Evolutionary conservation across 2,329 filamentous ascomycete species (phyloP).

Genomic region (Penicillium olsonii): DNA sequence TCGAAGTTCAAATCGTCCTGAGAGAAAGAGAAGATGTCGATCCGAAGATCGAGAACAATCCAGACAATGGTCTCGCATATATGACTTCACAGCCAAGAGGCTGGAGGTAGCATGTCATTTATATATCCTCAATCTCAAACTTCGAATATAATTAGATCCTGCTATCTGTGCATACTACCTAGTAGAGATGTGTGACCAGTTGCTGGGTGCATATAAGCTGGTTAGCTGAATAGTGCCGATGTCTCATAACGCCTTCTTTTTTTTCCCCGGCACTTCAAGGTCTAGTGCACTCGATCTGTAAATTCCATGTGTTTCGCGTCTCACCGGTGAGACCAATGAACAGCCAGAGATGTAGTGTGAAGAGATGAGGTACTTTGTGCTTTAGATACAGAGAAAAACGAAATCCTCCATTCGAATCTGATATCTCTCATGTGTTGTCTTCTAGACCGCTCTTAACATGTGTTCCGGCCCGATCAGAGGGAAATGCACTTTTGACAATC

Average conservation of each 20-base stretch:
- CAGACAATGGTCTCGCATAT: neutral
- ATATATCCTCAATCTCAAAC: no score
- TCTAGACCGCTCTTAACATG: constrained; percentile 14
- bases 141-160: no score
- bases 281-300: constrained; percentile 3
- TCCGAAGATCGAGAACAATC: constrained; percentile 11
- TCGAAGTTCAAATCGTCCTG: constrained; percentile 13
- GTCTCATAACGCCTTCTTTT: constrained; percentile 5
- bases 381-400: constrained; percentile 1
- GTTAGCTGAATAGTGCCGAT: constrained; percentile 3
- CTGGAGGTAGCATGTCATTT: neutral
- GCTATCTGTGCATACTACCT: no score
- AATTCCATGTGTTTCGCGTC: constrained; percentile 7
- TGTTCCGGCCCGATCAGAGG: constrained; percentile 7
- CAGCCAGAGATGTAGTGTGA: neutral
- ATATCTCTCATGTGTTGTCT: constrained; percentile 12
- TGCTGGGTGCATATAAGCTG: neutral
- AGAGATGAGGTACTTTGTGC: neutral
- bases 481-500: neutral
- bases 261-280: neutral
- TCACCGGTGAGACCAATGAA: constrained; percentile 5
- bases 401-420: constrained; percentile 1
- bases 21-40: constrained; percentile 1
- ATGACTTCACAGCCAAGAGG: constrained; percentile 9
- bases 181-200: no score